phyloP scores from a whole-genome alignment of 208 protist genomes.

The Trypanosoma avium region DNA sequence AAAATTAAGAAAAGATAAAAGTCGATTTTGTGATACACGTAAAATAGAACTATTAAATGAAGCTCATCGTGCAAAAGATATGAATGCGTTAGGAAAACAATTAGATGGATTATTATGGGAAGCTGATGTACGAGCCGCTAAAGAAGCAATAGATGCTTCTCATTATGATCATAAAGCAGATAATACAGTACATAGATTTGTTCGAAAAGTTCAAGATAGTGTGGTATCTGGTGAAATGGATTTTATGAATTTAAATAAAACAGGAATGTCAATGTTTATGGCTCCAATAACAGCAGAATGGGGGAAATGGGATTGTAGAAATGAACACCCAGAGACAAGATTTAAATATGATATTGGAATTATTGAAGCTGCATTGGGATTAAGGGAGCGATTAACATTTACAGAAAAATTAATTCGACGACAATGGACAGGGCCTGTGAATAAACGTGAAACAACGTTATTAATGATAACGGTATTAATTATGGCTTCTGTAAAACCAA shows the following conservation, averaged over 20 bases:
- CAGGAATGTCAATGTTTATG: not conserved
- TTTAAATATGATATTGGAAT: slow-evolving; percentile 61
- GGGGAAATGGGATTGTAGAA: slow-evolving; percentile 74
- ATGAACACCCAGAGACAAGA: slow-evolving; percentile 69
- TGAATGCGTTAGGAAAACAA: slow-evolving; percentile 61
- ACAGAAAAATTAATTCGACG: slow-evolving; percentile 56
- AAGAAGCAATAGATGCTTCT: slow-evolving; percentile 79
- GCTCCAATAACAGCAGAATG: slow-evolving; percentile 17
- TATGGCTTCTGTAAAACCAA: slow-evolving; percentile 58
- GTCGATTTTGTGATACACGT: slow-evolving; percentile 47
- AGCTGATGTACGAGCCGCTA: slow-evolving; percentile 67
- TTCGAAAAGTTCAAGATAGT: slow-evolving; percentile 57
- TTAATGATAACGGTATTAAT: slow-evolving; percentile 55
- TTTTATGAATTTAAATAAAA: slow-evolving; percentile 10
- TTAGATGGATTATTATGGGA: slow-evolving; percentile 79
- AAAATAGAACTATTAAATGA: slow-evolving; percentile 61
- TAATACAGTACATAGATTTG: slow-evolving; percentile 57
- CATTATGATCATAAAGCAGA: slow-evolving; percentile 65
- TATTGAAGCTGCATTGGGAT: slow-evolving; percentile 72
- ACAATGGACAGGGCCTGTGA: slow-evolving; percentile 58
- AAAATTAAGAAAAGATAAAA: slow-evolving; percentile 62
- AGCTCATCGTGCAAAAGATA: slow-evolving; percentile 65
- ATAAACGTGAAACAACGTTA: slow-evolving; percentile 56
- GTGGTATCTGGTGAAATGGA: slow-evolving; percentile 31
- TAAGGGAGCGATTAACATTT: slow-evolving; percentile 42